phyloP scores from a whole-genome alignment of 1,139 yeast genomes.

The Taphrina pruni region DNA sequence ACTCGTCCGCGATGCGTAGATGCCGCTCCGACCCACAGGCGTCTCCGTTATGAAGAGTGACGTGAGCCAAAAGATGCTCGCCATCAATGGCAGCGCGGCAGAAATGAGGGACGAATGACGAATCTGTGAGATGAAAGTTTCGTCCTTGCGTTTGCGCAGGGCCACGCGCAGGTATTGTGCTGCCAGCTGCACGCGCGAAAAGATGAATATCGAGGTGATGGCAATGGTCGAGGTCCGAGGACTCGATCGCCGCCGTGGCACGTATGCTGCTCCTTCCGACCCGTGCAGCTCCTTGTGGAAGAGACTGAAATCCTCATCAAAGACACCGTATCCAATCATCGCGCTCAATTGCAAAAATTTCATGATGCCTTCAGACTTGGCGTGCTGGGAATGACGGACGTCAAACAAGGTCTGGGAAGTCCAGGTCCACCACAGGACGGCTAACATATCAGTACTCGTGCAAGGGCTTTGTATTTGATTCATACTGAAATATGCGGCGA shows the following conservation, averaged over 20 bases:
- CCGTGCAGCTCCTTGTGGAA: not conserved
- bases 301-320: slow-evolving; percentile 31
- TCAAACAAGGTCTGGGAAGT: slow-evolving; percentile 38
- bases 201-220: slow-evolving; percentile 19
- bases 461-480: not conserved
- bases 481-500: slow-evolving; percentile 32
- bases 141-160: slow-evolving; percentile 16
- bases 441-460: not conserved
- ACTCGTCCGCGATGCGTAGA: slow-evolving; percentile 18
- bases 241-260: slow-evolving; percentile 12
- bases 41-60: slow-evolving; percentile 20
- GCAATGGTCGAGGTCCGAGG: slow-evolving; percentile 20
- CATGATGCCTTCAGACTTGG: slow-evolving; percentile 21
- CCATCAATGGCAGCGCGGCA: slow-evolving; percentile 29
- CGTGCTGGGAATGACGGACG: slow-evolving; percentile 20
- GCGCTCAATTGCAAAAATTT: slow-evolving; percentile 22
- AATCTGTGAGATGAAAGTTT: not conserved
- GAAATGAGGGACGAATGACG: slow-evolving; percentile 2
- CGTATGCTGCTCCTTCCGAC: not conserved
- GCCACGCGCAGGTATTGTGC: slow-evolving; percentile 32
- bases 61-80: slow-evolving; percentile 28
- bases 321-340: slow-evolving; percentile 34
- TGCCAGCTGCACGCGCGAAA: slow-evolving; percentile 25
- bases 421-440: slow-evolving; percentile 41
- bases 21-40: not conserved